Base-by-base conservation (phyloP, 1,284 basidiomycete genomes). In the Papiliotrema nemorosa region DNA sequence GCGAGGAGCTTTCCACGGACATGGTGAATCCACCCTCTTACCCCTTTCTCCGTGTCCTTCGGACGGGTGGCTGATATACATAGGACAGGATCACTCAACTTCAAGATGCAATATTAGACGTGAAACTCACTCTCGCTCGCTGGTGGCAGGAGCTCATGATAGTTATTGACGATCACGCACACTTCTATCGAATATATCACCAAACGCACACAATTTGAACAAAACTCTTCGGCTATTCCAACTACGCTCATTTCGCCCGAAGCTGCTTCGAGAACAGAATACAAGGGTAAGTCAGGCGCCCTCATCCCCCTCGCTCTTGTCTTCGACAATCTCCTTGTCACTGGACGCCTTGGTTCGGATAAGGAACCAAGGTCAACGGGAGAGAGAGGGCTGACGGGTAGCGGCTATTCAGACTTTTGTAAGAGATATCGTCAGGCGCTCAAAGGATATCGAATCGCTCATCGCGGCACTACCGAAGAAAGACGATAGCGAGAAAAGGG, bases 81-180 rank as follows among this genome's bases (percentile, higher is more conserved):
- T 38, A 72, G 70, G 70, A 73, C 69, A 70, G 69, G 68, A 73
- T 73, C 58, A 73, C 70, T 60, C 70, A 69, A 64, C 64, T 75
- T 44, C 73, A 75, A 66, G 73, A 75, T 69, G 72, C 73, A 49
- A 73, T 75, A 42, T 58, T 73, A 60, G 67, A 70, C 50, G 73
- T 73, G 45, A 44, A 67, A 10, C 57, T 27, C 20, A 35, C 27
- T 37, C 13, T 27, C 9, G 12, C 33, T 4, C 20, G 12, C 24
- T 25, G n/a, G 36, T 13, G 16, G 39, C 5, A 12, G 24, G 13
- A 21, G n/a, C 21, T 16, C 31, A 36, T 13, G n/a, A 13, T 55
- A 75, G 73, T 64, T 75, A 25, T 56, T 75, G 39, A 69, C 68
- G 25, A 68, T 73, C 58, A 67, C 72, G n/a, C 64, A 70, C 26